A percentile compares a stretch with the other conserved stretches of the same genome.
These are phyloP conservation scores for Monilinia vaccinii-corymbosi DNA, from an alignment of 2,329 filamentous ascomycete genomes.

Conservation along the genomic window DNA sequence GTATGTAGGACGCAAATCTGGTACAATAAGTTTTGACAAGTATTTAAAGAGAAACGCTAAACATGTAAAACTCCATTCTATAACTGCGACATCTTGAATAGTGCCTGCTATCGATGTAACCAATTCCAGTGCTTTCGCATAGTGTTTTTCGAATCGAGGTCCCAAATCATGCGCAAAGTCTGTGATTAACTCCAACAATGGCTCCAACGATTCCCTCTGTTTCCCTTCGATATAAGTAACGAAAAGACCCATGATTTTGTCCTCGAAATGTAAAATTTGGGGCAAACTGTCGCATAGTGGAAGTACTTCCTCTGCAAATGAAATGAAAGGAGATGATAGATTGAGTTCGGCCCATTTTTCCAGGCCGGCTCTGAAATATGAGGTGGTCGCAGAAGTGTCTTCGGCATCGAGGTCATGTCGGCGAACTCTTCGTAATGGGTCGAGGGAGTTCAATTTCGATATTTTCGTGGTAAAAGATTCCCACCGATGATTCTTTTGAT, in stretches of 20 bases:
- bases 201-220: conserved; percentile 74
- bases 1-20: conserved; percentile 77
- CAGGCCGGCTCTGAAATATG: conserved; percentile 75
- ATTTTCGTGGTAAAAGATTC: conserved; percentile 87
- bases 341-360: conserved; percentile 91
- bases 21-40: conserved; percentile 75
- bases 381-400: conserved; percentile 67
- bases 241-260: conserved; percentile 71
- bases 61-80: conserved; percentile 94
- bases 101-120: conserved; percentile 71
- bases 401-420: conserved; percentile 74
- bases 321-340: conserved; percentile 69
- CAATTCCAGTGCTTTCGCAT: conserved; percentile 62
- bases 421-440: conserved; percentile 83
- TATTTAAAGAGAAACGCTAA: conserved; percentile 97
- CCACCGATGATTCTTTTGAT: conserved; percentile 80
- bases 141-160: conserved; percentile 79
- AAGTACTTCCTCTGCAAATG: conserved; percentile 65
- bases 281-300: conserved; percentile 82
- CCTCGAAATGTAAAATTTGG: conserved; percentile 84
- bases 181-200: conserved; percentile 77
- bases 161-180: conserved; percentile 94
- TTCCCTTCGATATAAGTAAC: conserved; percentile 66
- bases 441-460: conserved; percentile 77
- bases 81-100: conserved; percentile 73